A percentile compares a stretch with the other conserved stretches of the same genome.
Conservation (phyloP, 78 protist genomes). For the Dictyostelium intermedium region DNA sequence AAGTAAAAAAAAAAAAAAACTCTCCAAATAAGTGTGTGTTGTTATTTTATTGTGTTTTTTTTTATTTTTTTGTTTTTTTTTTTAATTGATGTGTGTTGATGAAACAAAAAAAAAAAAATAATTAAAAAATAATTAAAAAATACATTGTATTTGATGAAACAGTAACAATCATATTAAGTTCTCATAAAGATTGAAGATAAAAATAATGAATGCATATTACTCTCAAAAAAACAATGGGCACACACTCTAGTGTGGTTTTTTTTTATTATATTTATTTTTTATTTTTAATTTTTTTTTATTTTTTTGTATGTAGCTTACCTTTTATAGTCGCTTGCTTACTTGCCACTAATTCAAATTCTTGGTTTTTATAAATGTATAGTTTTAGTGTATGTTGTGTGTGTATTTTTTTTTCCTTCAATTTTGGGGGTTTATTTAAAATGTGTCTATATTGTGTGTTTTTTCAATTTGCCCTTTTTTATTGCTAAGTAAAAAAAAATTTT, state of each 20-base stretch:
- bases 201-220: background rate
- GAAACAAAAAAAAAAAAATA: background rate
- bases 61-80: too few species aligned
- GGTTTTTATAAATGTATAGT: background rate
- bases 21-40: background rate
- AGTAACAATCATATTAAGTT: background rate
- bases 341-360: background rate
- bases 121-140: too few species aligned
- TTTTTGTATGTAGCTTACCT: background rate
- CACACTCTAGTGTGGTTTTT: background rate
- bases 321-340: too few species aligned
- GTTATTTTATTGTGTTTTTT: background rate
- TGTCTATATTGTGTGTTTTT: too few species aligned
- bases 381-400: background rate
- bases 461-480: too few species aligned
- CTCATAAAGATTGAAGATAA: background rate
- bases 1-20: too few species aligned
- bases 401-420: too few species aligned
- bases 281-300: too few species aligned
- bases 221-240: background rate
- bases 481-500: too few species aligned
- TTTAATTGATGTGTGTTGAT: background rate
- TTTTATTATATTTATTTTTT: too few species aligned
- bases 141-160: background rate
- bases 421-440: too few species aligned